Evolutionary conservation across 306 rosid species (phyloP), one percentile per base, ranked within the genome.

Genomic region (Datisca glomerata): DNA sequence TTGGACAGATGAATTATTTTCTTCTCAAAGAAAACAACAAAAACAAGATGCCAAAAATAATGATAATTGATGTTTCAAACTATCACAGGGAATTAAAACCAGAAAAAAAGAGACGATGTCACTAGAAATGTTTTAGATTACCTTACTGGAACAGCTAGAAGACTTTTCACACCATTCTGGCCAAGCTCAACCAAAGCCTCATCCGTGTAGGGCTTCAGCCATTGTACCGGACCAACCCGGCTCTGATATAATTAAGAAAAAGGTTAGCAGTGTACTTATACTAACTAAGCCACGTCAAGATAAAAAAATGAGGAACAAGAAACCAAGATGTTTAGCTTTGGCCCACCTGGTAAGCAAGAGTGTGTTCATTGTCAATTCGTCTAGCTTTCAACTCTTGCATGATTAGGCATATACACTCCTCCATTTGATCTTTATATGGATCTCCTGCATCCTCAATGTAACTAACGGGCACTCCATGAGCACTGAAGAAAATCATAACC

Each of bases 121-220:
- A 6, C 24, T 24, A 3, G 18, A 5, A 50, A n/a, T 3, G 16
- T 18, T 18, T 25, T 14, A 40, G 40, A 21, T 7, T 75, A 91
- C 99, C 99, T 91, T 56, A 91, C 81, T 24, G 99, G 99, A 71
- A 91, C 96, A 41, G 99, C 99, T 63, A 91, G 71, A 46, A 91
- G 99, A 54, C 78, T 91, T 60, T 43, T 80, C 27, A 91, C 79
- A 34, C 99, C 99, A 49, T 75, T 85, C 84, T 73, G 68, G 68
- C 99, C 99, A 43, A 91, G 99, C 70, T 85, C 92, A 51, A 91
- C 92, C 10, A 91, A 85, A 68, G 77, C 93, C 71, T 91, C 75
- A 62, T 91, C 99, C 10, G 99, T 85, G 57, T 91, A 91, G 1
- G 99, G 99, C 60, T 91, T 85, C 71, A 91, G 68, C 99, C 96